phyloP scores from a whole-genome alignment of 805 yeast species.

The Kregervanrija delftensis region DNA sequence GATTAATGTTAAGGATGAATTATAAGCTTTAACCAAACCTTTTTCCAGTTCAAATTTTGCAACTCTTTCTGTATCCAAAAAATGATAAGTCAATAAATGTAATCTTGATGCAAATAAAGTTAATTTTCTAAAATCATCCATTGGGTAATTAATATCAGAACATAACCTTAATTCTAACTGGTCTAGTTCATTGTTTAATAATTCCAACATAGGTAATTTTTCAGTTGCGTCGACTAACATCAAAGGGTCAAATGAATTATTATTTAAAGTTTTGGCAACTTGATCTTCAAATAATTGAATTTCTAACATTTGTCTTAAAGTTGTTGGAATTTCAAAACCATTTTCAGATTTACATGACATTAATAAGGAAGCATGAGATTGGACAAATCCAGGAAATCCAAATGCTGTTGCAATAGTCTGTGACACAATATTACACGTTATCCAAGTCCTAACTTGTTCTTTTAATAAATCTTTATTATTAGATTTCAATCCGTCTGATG shows the following conservation, averaged over 20 bases:
- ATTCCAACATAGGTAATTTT: slow-evolving; percentile 64
- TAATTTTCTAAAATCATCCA: slow-evolving; percentile 67
- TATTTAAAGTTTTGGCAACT: slow-evolving; percentile 67
- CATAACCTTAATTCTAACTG: slow-evolving; percentile 58
- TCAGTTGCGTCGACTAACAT: slow-evolving; percentile 65
- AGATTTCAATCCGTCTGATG: slow-evolving; percentile 40
- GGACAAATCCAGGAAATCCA: slow-evolving; percentile 91
- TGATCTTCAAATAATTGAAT: slow-evolving; percentile 84
- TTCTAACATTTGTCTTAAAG: slow-evolving; percentile 72
- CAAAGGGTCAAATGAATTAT: slow-evolving; percentile 58
- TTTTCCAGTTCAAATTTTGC: slow-evolving; percentile 53
- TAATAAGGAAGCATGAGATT: slow-evolving; percentile 66
- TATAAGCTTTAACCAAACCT: slow-evolving; percentile 72
- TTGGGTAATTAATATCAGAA: slow-evolving; percentile 29
- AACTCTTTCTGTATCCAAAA: slow-evolving; percentile 55
- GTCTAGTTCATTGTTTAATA: slow-evolving; percentile 65
- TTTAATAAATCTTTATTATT: slow-evolving; percentile 42
- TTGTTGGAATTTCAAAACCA: slow-evolving; percentile 40
- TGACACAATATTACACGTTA: slow-evolving; percentile 83
- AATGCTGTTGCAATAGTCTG: slow-evolving; percentile 87
- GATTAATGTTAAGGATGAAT: slow-evolving; percentile 68
- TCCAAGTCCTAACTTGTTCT: slow-evolving; percentile 89
- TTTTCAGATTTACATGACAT: slow-evolving; percentile 44
- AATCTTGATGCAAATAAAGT: slow-evolving; percentile 67
- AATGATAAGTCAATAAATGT: slow-evolving; percentile 77